Evolutionary conservation across 2,329 filamentous ascomycete species (phyloP).

Genomic region (Alternaria gaisen): DNA sequence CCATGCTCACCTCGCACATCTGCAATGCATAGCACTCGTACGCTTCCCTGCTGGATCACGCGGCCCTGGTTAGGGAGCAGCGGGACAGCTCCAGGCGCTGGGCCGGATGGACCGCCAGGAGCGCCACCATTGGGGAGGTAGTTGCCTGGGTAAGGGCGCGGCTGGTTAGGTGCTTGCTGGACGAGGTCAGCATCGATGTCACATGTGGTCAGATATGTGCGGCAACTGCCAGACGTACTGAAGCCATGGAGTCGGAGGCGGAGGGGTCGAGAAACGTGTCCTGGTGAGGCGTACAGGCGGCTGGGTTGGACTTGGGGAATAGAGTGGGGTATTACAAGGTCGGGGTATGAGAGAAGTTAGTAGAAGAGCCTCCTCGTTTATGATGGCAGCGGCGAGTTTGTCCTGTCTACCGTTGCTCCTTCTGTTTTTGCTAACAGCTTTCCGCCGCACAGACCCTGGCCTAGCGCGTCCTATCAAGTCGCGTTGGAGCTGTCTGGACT

Average conservation of each 20-base stretch:
- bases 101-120: conserved; percentile 51
- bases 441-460: conserved; percentile 18
- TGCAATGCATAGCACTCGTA: conserved; percentile 61
- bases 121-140: conserved; percentile 59
- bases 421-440: conserved; percentile 45
- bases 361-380: conserved; percentile 35
- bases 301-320: conserved; percentile 15
- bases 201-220: conserved; percentile 15
- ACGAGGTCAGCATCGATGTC: conserved; percentile 32
- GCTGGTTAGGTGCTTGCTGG: conserved; percentile 61
- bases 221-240: conserved; percentile 36
- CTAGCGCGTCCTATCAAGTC: conserved; percentile 36
- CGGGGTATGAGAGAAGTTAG: conserved; percentile 19
- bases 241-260: conserved; percentile 46
- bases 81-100: conserved; percentile 55
- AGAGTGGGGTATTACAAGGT: conserved; percentile 16
- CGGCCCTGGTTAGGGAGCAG: conserved; percentile 63
- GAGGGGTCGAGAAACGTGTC: conserved; percentile 33
- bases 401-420: conserved; percentile 30
- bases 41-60: conserved; percentile 60
- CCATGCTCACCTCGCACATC: conserved; percentile 59
- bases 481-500: conserved; percentile 23
- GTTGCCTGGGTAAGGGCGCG: conserved; percentile 59
- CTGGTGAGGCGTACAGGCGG: conserved; percentile 23
- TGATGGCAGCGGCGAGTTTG: conserved; percentile 39